Conservation (phyloP, 2,329 filamentous ascomycete species). For the Chaetomium strumarium region DNA sequence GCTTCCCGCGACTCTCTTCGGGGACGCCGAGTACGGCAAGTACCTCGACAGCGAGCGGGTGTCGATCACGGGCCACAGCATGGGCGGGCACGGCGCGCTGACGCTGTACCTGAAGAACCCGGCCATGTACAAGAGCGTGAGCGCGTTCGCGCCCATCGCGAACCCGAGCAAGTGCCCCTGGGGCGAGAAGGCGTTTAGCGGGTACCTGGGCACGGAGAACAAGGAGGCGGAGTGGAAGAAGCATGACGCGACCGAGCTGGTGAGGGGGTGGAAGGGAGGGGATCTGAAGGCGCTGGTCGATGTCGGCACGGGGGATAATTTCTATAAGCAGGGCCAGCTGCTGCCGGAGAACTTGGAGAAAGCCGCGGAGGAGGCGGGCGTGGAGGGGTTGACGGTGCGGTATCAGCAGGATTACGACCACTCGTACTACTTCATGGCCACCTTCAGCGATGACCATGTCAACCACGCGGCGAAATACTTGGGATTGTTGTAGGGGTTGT, state of each 20-base stretch:
- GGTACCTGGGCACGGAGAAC: conserved; percentile 81
- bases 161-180: conserved; percentile 85
- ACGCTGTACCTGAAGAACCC: conserved; percentile 91
- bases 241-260: conserved; percentile 87
- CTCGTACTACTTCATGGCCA: conserved; percentile 94
- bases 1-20: conserved; percentile 72
- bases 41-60: conserved; percentile 64
- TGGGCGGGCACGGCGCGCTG: conserved; percentile 94
- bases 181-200: conserved; percentile 91
- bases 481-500: conserved; percentile 27
- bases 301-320: conserved; percentile 90
- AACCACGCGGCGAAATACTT: conserved; percentile 87
- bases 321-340: conserved; percentile 90
- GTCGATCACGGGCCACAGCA: conserved; percentile 87
- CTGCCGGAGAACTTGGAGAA: conserved; percentile 87
- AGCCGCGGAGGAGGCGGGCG: conserved; percentile 69
- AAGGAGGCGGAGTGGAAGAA: conserved; percentile 74
- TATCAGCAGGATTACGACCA: conserved; percentile 93
- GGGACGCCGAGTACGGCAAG: conserved; percentile 55
- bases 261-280: conserved; percentile 60
- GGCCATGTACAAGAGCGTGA: conserved; percentile 80
- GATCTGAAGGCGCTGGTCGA: conserved; percentile 78
- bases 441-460: conserved; percentile 85
- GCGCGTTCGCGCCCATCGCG: conserved; percentile 82
- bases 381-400: conserved; percentile 67